phyloP scores from a whole-genome alignment of 2,329 filamentous ascomycete genomes.

The Beauveria medogensis region DNA sequence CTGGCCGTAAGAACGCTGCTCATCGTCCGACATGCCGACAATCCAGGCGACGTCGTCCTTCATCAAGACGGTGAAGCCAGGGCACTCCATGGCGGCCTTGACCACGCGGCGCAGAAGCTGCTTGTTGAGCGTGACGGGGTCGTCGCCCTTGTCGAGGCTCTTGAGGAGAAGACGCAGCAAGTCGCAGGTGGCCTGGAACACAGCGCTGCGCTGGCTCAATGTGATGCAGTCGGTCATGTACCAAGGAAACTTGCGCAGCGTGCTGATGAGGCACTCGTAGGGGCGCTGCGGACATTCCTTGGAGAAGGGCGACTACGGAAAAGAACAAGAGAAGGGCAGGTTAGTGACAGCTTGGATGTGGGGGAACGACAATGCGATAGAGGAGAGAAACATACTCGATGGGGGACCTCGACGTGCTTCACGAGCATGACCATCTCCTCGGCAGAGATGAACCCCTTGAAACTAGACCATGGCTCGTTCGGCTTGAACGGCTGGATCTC shows the following conservation, averaged over 20 bases:
- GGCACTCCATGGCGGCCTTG: conserved; percentile 45
- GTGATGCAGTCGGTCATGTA: conserved; percentile 48
- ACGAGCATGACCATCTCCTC: conserved; percentile 58
- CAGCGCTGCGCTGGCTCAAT: conserved; percentile 43
- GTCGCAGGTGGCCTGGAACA: conserved; percentile 43
- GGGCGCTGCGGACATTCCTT: conserved; percentile 55
- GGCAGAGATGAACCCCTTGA: conserved; percentile 51
- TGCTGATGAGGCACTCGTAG: conserved; percentile 59
- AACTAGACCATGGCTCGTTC: conserved; percentile 40
- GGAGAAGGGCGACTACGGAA: conserved; percentile 47
- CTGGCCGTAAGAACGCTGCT: conserved; percentile 34
- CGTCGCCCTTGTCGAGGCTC: conserved; percentile 30
- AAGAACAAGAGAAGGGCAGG: conserved; percentile 1
- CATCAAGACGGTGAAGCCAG: conserved; percentile 52
- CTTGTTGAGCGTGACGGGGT: conserved; percentile 38
- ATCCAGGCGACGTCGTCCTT: conserved; percentile 49
- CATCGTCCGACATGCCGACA: conserved; percentile 27
- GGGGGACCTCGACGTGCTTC: conserved; percentile 54
- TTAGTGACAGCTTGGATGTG: background rate
- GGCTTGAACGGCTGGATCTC: conserved; percentile 26
- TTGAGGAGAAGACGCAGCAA: conserved; percentile 39
- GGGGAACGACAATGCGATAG: background rate
- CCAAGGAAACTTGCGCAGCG: conserved; percentile 56
- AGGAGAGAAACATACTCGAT: conserved; percentile 42
- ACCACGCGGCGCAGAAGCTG: conserved; percentile 47